A percentile compares a stretch with the other conserved stretches of the same genome.
Conservation (phyloP, 805 yeast species). For the Candida succiphila region DNA sequence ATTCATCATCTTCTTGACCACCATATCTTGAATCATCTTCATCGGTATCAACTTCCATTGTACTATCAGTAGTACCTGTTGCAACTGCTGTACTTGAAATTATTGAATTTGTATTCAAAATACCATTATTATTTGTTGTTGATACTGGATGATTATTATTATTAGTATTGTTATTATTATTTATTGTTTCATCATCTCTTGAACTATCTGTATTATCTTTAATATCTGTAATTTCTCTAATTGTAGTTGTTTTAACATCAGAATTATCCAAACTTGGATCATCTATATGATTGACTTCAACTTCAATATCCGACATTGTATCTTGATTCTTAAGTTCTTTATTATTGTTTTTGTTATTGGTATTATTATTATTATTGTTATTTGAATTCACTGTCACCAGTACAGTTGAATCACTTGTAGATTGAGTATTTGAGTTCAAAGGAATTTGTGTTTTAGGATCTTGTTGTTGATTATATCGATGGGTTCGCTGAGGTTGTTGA, state of each 20-base stretch:
- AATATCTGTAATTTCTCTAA: constrained; percentile 19
- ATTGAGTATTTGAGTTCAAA: background rate
- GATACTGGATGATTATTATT: background rate
- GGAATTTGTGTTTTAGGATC: background rate
- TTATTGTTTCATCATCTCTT: constrained; percentile 23
- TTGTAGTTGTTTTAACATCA: constrained; percentile 8
- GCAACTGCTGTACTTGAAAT: too few species aligned
- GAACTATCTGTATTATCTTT: constrained; percentile 26
- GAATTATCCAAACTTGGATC: background rate
- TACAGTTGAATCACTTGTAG: background rate
- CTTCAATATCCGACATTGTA: constrained; percentile 3
- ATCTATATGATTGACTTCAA: background rate
- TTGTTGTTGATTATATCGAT: background rate
- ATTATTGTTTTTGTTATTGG: background rate
- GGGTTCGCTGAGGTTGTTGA: too few species aligned
- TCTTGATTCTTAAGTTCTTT: background rate
- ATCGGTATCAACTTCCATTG: constrained; percentile 4
- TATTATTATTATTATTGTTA: constrained; percentile 1
- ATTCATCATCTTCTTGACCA: constrained; percentile 1
- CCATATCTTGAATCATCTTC: constrained; percentile 17
- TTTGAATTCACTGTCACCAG: background rate
- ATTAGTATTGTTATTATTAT: constrained; percentile 1
- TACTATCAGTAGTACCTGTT: too few species aligned
- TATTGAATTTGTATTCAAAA: too few species aligned
- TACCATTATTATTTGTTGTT: too few species aligned